phyloP scores from a whole-genome alignment of 495 filamentous ascomycete species.

The Talaromyces thailandensis region DNA sequence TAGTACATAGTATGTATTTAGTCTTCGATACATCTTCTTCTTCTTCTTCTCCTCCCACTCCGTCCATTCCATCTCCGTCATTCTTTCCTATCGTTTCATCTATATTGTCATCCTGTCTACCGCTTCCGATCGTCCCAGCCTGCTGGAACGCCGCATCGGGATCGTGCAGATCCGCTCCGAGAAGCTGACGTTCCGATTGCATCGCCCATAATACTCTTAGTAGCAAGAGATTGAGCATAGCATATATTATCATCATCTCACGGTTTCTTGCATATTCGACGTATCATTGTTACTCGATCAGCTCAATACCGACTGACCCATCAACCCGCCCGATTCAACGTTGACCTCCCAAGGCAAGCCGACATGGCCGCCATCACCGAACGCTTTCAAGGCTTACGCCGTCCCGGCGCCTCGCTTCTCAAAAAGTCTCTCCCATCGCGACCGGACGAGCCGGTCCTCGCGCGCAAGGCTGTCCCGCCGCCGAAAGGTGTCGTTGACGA shows the following conservation, averaged over 20 bases:
- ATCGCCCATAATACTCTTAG: constrained; percentile 20
- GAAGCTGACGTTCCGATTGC: constrained; percentile 13
- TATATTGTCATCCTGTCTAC: not conserved
- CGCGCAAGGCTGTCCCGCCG: constrained; percentile 2
- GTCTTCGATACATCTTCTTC: constrained; percentile 1
- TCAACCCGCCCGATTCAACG: not conserved
- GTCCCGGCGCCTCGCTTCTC: constrained; percentile 5
- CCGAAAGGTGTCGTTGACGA: not conserved
- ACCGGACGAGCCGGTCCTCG: not conserved
- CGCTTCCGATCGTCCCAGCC: constrained; percentile 1
- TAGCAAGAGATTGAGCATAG: too few relatives aligned
- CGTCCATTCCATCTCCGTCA: constrained; percentile 5
- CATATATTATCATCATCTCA: not conserved
- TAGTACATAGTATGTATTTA: not conserved
- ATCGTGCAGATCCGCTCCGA: constrained; percentile 3
- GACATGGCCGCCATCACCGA: constrained; percentile 3
- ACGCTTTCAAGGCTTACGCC: constrained; percentile 6
- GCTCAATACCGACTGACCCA: not conserved
- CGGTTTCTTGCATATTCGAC: constrained; percentile 1
- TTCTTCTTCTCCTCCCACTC: constrained; percentile 6
- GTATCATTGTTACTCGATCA: not conserved
- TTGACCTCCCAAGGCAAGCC: not conserved
- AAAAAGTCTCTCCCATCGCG: constrained; percentile 1
- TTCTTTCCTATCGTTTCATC: not conserved
- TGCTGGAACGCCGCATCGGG: constrained; percentile 2